phyloP scores from a whole-genome alignment of 768 basidiomycete species.

The Leucocoprinus birnbaumii region DNA sequence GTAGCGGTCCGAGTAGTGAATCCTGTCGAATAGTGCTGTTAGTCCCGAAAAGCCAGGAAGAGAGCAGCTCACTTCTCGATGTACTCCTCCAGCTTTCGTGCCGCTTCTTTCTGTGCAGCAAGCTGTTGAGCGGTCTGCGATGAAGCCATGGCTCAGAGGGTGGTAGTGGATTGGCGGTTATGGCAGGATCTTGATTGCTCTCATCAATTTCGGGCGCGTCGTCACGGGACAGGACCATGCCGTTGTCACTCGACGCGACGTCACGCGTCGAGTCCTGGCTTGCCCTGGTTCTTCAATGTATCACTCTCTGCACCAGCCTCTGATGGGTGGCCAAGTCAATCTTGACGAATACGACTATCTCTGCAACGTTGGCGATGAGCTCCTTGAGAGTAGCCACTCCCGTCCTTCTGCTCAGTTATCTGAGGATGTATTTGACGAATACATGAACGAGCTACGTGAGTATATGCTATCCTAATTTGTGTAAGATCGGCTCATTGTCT shows the following conservation, averaged over 20 bases:
- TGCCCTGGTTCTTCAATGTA: not conserved
- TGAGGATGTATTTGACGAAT: slow-evolving; percentile 14
- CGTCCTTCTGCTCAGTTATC: not conserved
- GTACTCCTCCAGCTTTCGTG: slow-evolving; percentile 67
- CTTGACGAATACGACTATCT: slow-evolving; percentile 4
- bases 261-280: not conserved
- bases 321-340: not conserved
- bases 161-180: not conserved
- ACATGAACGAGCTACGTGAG: slow-evolving; percentile 12
- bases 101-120: slow-evolving; percentile 35
- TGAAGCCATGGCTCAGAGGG: slow-evolving; percentile 23
- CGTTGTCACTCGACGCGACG: slow-evolving; percentile 1
- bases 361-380: not conserved
- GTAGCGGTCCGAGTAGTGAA: slow-evolving; percentile 90
- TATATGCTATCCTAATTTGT: slow-evolving; percentile 11
- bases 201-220: slow-evolving; percentile 3
- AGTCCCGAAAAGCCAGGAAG: slow-evolving; percentile 19
- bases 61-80: slow-evolving; percentile 59
- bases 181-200: slow-evolving; percentile 9
- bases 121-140: slow-evolving; percentile 26
- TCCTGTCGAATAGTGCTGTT: slow-evolving; percentile 40
- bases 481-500: not conserved
- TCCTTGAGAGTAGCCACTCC: not conserved
- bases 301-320: no score
- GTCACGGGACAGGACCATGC: not conserved